Percentiles rank a stretch among this genome's conserved stretches.
phyloP scores from a whole-genome alignment of 2,329 filamentous ascomycete species.

The Fusarium begoniae region DNA sequence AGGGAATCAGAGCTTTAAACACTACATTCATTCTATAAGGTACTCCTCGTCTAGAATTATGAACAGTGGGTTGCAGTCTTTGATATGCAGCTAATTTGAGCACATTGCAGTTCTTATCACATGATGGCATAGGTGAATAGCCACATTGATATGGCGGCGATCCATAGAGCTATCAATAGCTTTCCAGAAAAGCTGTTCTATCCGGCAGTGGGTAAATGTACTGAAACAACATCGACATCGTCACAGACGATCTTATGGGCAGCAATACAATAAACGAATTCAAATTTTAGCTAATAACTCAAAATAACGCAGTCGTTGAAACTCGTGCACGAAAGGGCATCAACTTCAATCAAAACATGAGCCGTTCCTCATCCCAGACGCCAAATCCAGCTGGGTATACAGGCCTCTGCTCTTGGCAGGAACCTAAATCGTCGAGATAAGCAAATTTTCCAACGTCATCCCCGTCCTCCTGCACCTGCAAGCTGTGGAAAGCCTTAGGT shows the following conservation, averaged over 20 bases:
- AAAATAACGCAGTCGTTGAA: conserved; percentile 27
- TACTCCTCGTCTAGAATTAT: background rate
- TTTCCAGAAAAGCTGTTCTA: background rate
- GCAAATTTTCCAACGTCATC: conserved; percentile 21
- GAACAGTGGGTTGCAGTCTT: background rate
- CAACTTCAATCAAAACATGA: conserved; percentile 40
- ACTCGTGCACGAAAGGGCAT: conserved; percentile 24
- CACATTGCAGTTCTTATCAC: conserved; percentile 7
- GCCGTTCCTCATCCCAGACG: conserved; percentile 45
- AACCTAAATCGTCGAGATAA: conserved; percentile 38
- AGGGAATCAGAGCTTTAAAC: background rate
- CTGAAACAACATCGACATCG: background rate
- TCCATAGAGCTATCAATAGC: background rate
- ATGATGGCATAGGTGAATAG: background rate
- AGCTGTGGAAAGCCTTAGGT: background rate
- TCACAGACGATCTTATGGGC: background rate
- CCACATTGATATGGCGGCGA: background rate
- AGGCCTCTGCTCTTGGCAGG: conserved; percentile 39
- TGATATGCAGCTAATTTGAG: conserved; percentile 10
- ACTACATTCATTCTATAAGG: background rate
- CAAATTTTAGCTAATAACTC: conserved; percentile 25
- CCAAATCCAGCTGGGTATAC: conserved; percentile 44
- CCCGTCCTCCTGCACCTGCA: background rate
- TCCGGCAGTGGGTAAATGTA: background rate
- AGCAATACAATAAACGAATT: conserved; percentile 1